Conservation (phyloP, 2,329 filamentous ascomycete species). For the Fusarium luffae region DNA sequence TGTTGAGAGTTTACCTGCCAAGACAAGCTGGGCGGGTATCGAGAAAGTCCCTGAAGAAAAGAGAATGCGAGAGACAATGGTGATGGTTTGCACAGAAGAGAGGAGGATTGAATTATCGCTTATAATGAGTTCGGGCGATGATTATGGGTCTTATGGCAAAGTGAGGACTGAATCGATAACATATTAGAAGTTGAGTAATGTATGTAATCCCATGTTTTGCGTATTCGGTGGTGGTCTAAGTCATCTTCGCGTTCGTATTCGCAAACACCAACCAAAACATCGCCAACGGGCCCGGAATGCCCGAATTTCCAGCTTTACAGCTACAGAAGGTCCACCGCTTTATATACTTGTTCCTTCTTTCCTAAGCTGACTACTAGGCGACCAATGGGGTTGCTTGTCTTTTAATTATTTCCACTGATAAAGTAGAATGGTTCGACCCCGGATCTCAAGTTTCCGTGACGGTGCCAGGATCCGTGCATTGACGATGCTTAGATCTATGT, state of each 20-base stretch:
- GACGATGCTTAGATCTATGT: not conserved
- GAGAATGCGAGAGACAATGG: constrained; percentile 42
- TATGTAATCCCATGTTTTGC: not conserved
- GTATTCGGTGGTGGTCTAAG: constrained; percentile 14
- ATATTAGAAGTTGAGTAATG: constrained; percentile 9
- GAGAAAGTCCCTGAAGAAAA: constrained; percentile 33
- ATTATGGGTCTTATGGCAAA: constrained; percentile 21
- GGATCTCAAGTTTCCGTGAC: constrained; percentile 37
- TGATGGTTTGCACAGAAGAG: constrained; percentile 37
- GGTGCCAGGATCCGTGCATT: constrained; percentile 22
- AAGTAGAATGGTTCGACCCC: constrained; percentile 29
- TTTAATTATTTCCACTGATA: not conserved
- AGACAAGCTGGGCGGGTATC: constrained; percentile 39
- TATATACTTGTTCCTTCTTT: not conserved
- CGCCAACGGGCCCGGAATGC: constrained; percentile 9
- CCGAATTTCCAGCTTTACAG: constrained; percentile 9
- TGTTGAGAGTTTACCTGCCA: constrained; percentile 5
- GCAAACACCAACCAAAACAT: not conserved
- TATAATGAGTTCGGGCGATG: constrained; percentile 39
- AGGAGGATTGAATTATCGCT: constrained; percentile 35
- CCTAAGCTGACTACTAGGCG: not conserved
- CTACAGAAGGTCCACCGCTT: constrained; percentile 3
- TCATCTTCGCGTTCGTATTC: constrained; percentile 30
- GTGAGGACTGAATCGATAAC: constrained; percentile 25
- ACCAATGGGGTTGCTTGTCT: constrained; percentile 14